Percentiles rank a stretch among this genome's conserved stretches.
phyloP scores from a whole-genome alignment of 768 basidiomycete species.

The Suillus decipiens region DNA sequence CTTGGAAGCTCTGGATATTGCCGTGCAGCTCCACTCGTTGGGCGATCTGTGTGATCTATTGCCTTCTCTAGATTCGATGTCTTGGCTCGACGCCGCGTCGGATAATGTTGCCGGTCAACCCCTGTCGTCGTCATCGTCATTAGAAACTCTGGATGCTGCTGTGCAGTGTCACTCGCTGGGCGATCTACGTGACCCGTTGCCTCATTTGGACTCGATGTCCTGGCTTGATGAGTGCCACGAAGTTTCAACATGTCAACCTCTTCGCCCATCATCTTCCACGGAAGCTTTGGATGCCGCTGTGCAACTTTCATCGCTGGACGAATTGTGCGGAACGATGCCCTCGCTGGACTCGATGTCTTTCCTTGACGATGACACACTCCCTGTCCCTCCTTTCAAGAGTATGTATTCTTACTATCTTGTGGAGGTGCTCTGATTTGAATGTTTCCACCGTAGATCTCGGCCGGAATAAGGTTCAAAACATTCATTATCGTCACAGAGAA shows the following conservation, averaged over 20 bases:
- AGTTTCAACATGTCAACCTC: neutral
- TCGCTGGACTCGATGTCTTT: neutral
- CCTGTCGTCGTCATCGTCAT: neutral
- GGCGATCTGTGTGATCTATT: neutral
- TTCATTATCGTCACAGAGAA: neutral
- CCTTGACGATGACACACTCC: neutral
- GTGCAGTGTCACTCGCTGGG: neutral
- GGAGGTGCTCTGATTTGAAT: neutral
- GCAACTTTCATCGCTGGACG: neutral
- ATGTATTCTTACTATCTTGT: neutral
- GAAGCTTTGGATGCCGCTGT: slow-evolving; percentile 3
- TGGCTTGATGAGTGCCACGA: slow-evolving; percentile 1
- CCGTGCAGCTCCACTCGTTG: neutral
- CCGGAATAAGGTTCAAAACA: neutral
- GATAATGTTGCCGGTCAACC: neutral
- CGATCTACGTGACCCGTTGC: neutral
- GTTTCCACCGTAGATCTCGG: neutral
- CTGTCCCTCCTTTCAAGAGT: neutral
- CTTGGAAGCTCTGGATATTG: slow-evolving; percentile 2
- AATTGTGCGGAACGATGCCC: neutral
- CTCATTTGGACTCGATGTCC: neutral
- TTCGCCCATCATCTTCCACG: neutral
- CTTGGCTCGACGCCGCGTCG: neutral
- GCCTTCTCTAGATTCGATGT: slow-evolving; percentile 1
- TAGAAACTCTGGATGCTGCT: neutral